phyloP scores from a whole-genome alignment of 2,329 filamentous ascomycete species.

The Fusarium devonianum region DNA sequence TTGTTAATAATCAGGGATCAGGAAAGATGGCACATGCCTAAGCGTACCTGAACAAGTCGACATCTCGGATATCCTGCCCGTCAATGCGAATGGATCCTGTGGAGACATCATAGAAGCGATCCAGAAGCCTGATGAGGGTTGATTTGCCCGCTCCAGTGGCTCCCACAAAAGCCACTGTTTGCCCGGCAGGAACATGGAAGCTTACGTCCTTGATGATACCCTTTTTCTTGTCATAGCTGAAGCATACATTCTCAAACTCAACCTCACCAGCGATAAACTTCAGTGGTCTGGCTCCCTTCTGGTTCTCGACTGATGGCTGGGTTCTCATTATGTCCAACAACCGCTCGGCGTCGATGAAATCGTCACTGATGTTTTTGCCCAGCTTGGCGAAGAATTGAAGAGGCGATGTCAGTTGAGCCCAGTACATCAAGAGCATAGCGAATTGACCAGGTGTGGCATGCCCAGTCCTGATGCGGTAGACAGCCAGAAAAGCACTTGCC shows the following conservation, averaged over 20 bases:
- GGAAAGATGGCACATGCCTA: neutral
- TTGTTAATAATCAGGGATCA: constrained; percentile 30
- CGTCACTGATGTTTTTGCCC: constrained; percentile 62
- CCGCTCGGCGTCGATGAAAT: constrained; percentile 65
- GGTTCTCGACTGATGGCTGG: constrained; percentile 62
- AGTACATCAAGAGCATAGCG: constrained; percentile 75
- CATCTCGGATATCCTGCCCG: constrained; percentile 63
- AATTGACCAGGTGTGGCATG: constrained; percentile 71
- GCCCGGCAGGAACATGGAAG: constrained; percentile 59
- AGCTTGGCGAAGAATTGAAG: constrained; percentile 72
- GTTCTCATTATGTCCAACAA: constrained; percentile 66
- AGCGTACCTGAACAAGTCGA: constrained; percentile 56
- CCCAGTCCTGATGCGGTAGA: constrained; percentile 71
- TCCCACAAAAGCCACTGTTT: constrained; percentile 66
- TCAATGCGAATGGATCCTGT: constrained; percentile 62
- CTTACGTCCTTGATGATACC: constrained; percentile 62
- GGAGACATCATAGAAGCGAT: constrained; percentile 65
- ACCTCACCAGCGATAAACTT: constrained; percentile 61
- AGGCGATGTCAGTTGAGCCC: constrained; percentile 74
- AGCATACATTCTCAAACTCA: constrained; percentile 62
- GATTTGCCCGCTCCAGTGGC: constrained; percentile 67
- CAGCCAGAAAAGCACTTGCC: constrained; percentile 65
- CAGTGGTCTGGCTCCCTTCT: constrained; percentile 57
- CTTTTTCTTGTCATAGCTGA: constrained; percentile 67
- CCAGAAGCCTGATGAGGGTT: constrained; percentile 64